Evolutionary conservation across 495 filamentous ascomycete genomes (phyloP), one percentile per base, ranked within the genome.

Genomic region (Hyaloscypha bicolor): DNA sequence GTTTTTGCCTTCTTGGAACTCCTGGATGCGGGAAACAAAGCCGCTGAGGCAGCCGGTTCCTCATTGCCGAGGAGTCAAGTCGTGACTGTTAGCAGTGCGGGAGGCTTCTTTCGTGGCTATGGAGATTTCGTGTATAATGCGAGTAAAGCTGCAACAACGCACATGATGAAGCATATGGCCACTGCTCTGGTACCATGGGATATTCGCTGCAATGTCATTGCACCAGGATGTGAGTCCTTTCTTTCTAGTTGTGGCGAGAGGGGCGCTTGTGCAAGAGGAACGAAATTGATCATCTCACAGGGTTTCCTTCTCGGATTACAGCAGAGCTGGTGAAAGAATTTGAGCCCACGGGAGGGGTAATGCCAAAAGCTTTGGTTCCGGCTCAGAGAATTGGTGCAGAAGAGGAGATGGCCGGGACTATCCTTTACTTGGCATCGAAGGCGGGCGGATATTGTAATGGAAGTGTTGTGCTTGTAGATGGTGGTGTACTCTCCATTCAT

Each of bases 181-280:
- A 83, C 81, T 2, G 70, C 69, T 21, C 75, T 90, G 33, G 80
- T 81, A 12, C 78, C 80, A 31, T 91, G 86, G 74, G 75, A 80
- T 68, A 91, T 93, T 65, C 78, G 87, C 0, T 77, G 83, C 9
- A 92, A 91, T 77, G 82, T 82, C n/a, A 81, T 92, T 51, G 85
- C 86, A 6, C 88, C 90, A 29, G 90, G 89, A 21, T 75, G 87
- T 89, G 75, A 81, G 85, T 79, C 37, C 37, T 33, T 62, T 33
- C 51, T 12, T 64, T 57, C n/a, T 3, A 8, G 35, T 37, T 37
- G 6, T 37, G 12, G 35, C 6, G 3, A 37, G 12, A 37, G 12
- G 35, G 8, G 3, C 12, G 35, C 35, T 12, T 1, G 3, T 37
- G 35, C 12, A 12, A 37, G 35, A 37, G 35, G 12, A 37, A 37